phyloP scores from a whole-genome alignment of 2,329 filamentous ascomycete species.

The Colletotrichum salicis region DNA sequence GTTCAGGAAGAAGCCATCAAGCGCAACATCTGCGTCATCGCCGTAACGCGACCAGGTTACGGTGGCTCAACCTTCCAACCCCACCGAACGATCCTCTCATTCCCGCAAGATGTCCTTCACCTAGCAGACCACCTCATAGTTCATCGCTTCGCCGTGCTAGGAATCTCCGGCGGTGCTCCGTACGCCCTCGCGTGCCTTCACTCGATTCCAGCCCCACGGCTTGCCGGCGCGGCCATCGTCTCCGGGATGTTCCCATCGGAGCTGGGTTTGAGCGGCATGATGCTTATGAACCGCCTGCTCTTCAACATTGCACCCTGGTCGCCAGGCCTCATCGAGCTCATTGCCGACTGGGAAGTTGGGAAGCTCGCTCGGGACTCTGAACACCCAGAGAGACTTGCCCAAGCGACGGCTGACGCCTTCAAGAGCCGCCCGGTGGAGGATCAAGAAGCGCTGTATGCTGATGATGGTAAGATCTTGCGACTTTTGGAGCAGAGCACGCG shows the following conservation, averaged over 20 bases:
- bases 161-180: constrained; percentile 49
- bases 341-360: constrained; percentile 2
- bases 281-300: constrained; percentile 27
- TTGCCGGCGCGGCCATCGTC: constrained; percentile 28
- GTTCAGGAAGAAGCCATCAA: constrained; percentile 41
- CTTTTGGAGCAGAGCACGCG: neutral
- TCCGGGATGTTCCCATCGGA: constrained; percentile 34
- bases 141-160: constrained; percentile 45
- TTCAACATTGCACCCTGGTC: constrained; percentile 22
- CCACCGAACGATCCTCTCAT: constrained; percentile 45
- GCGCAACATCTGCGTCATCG: constrained; percentile 46
- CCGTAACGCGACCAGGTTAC: constrained; percentile 54
- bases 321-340: constrained; percentile 4
- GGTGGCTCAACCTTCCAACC: constrained; percentile 52
- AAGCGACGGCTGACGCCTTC: constrained; percentile 8
- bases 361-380: neutral
- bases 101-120: constrained; percentile 45
- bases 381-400: neutral
- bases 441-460: constrained; percentile 39
- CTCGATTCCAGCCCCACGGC: constrained; percentile 39
- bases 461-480: neutral
- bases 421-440: constrained; percentile 14
- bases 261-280: constrained; percentile 35
- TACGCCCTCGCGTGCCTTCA: constrained; percentile 49
- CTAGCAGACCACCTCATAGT: constrained; percentile 43